Percentiles rank a stretch among this genome's conserved stretches.
These are phyloP conservation scores for Corynascus novoguineensis DNA, from an alignment of 495 filamentous ascomycete species.

Conservation along the genomic window DNA sequence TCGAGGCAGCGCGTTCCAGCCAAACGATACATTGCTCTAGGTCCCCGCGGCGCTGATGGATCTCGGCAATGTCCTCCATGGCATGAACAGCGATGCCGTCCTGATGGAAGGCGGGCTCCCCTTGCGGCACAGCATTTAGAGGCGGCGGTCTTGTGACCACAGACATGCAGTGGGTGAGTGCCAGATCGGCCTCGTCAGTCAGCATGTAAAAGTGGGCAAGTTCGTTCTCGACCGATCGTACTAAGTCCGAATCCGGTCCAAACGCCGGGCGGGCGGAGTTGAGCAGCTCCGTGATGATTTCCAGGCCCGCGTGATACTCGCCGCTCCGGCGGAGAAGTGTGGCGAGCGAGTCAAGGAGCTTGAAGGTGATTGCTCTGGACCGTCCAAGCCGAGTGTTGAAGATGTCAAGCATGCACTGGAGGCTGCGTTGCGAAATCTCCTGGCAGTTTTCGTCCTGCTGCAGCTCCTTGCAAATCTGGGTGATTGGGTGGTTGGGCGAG, in stretches of 20 bases:
- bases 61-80: constrained; percentile 34
- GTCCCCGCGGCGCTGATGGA: constrained; percentile 27
- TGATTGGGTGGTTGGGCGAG: constrained; percentile 27
- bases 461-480: constrained; percentile 27
- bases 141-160: constrained; percentile 22
- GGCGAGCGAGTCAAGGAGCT: constrained; percentile 31
- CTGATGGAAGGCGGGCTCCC: constrained; percentile 20
- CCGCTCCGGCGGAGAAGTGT: constrained; percentile 31
- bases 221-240: constrained; percentile 27
- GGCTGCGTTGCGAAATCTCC: constrained; percentile 28
- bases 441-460: constrained; percentile 27
- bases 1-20: constrained; percentile 26
- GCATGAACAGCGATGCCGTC: constrained; percentile 30
- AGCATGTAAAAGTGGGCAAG: constrained; percentile 32
- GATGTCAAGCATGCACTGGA: constrained; percentile 34
- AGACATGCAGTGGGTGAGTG: constrained; percentile 29
- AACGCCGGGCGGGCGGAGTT: constrained; percentile 24
- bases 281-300: constrained; percentile 28
- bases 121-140: background rate
- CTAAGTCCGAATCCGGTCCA: constrained; percentile 25
- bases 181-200: constrained; percentile 20
- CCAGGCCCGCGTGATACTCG: constrained; percentile 27
- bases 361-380: constrained; percentile 30
- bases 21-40: constrained; percentile 25
- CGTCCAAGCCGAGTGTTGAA: constrained; percentile 27